phyloP scores from a whole-genome alignment of 805 yeast genomes.

The Teunomyces barrocoloradensis region DNA sequence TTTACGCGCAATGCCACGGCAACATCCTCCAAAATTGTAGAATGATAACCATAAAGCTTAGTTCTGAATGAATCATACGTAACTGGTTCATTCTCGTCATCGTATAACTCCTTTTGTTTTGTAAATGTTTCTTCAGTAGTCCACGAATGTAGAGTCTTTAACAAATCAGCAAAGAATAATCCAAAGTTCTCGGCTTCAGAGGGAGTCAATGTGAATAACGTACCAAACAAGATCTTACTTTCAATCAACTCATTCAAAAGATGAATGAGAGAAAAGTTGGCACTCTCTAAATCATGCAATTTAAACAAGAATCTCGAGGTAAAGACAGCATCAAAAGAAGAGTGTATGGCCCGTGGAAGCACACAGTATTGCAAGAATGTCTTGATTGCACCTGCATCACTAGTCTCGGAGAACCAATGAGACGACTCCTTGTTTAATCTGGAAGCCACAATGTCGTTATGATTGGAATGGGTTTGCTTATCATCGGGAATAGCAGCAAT shows the following conservation, averaged over 20 bases:
- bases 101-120: slow-evolving; percentile 8
- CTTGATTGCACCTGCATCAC: not conserved
- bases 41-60: slow-evolving; percentile 56
- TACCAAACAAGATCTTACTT: slow-evolving; percentile 48
- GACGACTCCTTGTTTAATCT: slow-evolving; percentile 26
- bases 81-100: slow-evolving; percentile 6
- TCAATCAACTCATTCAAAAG: slow-evolving; percentile 48
- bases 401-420: slow-evolving; percentile 39
- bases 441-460: slow-evolving; percentile 27
- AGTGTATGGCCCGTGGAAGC: slow-evolving; percentile 72
- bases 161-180: slow-evolving; percentile 58
- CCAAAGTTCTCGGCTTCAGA: slow-evolving; percentile 83
- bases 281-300: slow-evolving; percentile 37
- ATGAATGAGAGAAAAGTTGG: slow-evolving; percentile 36
- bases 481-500: slow-evolving; percentile 35
- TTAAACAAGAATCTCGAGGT: slow-evolving; percentile 58
- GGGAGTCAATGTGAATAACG: slow-evolving; percentile 68
- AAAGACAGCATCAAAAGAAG: slow-evolving; percentile 80
- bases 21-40: slow-evolving; percentile 43
- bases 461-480: slow-evolving; percentile 43
- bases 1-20: slow-evolving; percentile 41
- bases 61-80: slow-evolving; percentile 35
- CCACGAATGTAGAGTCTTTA: slow-evolving; percentile 50
- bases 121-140: slow-evolving; percentile 28
- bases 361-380: slow-evolving; percentile 61